A percentile compares a stretch with the other conserved stretches of the same genome.
phyloP scores from a whole-genome alignment of 2,329 filamentous ascomycete genomes.

The Dactylellina cionopaga region DNA sequence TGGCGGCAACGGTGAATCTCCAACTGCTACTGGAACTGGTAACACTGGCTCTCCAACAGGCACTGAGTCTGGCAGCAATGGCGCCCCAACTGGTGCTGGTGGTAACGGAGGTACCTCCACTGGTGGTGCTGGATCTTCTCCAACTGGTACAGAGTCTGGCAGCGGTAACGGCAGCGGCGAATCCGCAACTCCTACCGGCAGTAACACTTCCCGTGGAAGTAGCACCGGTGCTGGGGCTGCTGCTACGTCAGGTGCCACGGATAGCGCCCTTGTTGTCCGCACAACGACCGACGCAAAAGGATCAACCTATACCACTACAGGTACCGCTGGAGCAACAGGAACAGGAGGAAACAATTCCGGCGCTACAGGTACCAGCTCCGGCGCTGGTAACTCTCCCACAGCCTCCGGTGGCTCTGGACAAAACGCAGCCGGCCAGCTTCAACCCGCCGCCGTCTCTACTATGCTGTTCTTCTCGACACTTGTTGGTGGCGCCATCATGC shows the following conservation, averaged over 20 bases:
- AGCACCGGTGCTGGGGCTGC: neutral
- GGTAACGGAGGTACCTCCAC: neutral
- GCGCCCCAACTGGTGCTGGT: neutral
- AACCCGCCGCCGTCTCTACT: constrained; percentile 26
- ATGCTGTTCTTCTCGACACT: constrained; percentile 33
- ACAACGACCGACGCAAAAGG: neutral
- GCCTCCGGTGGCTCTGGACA: constrained; percentile 2
- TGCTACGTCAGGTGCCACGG: neutral
- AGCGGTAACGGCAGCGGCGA: neutral
- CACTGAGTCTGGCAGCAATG: neutral
- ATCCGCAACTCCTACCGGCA: neutral
- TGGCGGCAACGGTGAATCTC: neutral
- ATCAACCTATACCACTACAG: neutral
- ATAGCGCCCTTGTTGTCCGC: neutral
- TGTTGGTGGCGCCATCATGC: constrained; percentile 32
- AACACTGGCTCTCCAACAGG: constrained; percentile 14
- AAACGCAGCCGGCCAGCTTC: constrained; percentile 24
- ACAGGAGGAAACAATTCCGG: too few relatives aligned
- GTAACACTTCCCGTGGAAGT: neutral
- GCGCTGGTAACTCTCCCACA: constrained; percentile 1
- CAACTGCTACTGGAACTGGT: neutral
- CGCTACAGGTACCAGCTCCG: constrained; percentile 9
- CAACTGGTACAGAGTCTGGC: neutral
- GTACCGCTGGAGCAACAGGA: neutral
- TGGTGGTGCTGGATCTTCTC: neutral